Conservation (phyloP, 78 protist species). For the Emiliania huxleyi region DNA sequence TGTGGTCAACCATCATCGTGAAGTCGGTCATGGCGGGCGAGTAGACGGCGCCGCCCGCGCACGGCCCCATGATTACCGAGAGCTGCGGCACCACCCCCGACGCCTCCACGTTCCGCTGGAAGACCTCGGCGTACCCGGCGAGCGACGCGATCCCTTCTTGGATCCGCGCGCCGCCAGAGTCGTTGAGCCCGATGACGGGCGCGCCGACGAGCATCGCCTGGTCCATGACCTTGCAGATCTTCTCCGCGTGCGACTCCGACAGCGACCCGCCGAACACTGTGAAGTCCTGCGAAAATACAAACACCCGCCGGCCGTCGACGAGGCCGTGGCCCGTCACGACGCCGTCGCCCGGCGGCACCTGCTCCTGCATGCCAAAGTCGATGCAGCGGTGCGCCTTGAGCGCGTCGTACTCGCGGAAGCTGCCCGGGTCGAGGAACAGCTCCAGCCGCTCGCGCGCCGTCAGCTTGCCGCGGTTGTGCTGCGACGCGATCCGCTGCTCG, state of each 20-base stretch:
- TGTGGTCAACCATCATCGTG: slow-evolving; percentile 87
- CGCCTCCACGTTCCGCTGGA: slow-evolving; percentile 85
- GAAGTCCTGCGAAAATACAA: slow-evolving; percentile 74
- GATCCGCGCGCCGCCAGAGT: slow-evolving; percentile 97
- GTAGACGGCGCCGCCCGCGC: slow-evolving; percentile 98
- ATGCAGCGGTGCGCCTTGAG: slow-evolving; percentile 87
- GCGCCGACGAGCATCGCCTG: slow-evolving; percentile 91
- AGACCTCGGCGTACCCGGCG: slow-evolving; percentile 94
- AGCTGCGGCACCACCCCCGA: slow-evolving; percentile 85
- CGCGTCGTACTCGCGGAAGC: slow-evolving; percentile 86
- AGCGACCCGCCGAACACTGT: slow-evolving; percentile 96
- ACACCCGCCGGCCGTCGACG: slow-evolving; percentile 84
- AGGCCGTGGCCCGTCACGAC: slow-evolving; percentile 93
- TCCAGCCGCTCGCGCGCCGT: slow-evolving; percentile 95
- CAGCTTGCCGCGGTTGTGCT: slow-evolving; percentile 84
- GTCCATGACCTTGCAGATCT: slow-evolving; percentile 98
- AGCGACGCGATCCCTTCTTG: slow-evolving; percentile 97
- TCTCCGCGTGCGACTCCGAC: slow-evolving; percentile 91
- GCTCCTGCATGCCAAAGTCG: slow-evolving; percentile 86
- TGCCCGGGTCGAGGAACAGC: slow-evolving; percentile 81
- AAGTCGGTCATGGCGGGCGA: slow-evolving; percentile 97
- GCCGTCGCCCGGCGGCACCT: slow-evolving; percentile 88
- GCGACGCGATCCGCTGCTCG: slow-evolving; percentile 48
- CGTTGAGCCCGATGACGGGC: slow-evolving; percentile 97
- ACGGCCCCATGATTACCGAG: slow-evolving; percentile 92